Evolutionary conservation across 1,284 basidiomycete genomes (phyloP).

Genomic region (Ustilago shanxiensis): DNA sequence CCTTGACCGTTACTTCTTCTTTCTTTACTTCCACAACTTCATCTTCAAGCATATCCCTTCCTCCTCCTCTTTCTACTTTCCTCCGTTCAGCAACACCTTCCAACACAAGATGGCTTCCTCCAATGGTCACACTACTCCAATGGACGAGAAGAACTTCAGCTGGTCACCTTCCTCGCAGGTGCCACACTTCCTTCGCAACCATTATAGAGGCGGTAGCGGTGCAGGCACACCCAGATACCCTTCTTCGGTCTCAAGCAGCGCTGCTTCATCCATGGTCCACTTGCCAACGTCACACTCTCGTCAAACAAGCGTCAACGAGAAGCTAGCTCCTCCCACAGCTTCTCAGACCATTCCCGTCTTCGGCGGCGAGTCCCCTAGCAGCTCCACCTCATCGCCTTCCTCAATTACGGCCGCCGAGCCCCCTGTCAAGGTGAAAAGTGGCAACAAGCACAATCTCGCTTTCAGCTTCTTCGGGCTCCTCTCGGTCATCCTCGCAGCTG

Average conservation of each 20-base stretch:
- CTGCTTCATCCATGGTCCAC: constrained; percentile 26
- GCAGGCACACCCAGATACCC: constrained; percentile 10
- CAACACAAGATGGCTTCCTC: constrained; percentile 19
- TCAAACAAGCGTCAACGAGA: constrained; percentile 17
- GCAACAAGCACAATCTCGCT: constrained; percentile 35
- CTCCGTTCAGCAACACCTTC: neutral
- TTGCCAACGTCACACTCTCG: constrained; percentile 21
- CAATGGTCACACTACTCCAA: constrained; percentile 21
- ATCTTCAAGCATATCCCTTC: constrained; percentile 6
- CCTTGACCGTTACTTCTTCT: neutral
- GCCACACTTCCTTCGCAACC: constrained; percentile 35
- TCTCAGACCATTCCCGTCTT: constrained; percentile 20
- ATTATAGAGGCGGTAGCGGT: constrained; percentile 19
- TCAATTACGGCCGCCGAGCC: constrained; percentile 18
- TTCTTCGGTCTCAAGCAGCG: constrained; percentile 22
- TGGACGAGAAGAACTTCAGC: constrained; percentile 31
- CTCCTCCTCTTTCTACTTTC: neutral
- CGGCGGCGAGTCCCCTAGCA: neutral
- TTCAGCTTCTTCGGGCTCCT: constrained; percentile 36
- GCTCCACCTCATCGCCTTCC: constrained; percentile 11
- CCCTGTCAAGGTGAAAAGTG: constrained; percentile 10
- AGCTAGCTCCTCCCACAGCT: constrained; percentile 2
- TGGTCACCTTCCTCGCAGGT: constrained; percentile 37
- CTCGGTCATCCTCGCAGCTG: constrained; percentile 22
- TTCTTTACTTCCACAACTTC: constrained; percentile 8